Conservation (phyloP, 1,284 basidiomycete species). For the Irpex rosettiformis region DNA sequence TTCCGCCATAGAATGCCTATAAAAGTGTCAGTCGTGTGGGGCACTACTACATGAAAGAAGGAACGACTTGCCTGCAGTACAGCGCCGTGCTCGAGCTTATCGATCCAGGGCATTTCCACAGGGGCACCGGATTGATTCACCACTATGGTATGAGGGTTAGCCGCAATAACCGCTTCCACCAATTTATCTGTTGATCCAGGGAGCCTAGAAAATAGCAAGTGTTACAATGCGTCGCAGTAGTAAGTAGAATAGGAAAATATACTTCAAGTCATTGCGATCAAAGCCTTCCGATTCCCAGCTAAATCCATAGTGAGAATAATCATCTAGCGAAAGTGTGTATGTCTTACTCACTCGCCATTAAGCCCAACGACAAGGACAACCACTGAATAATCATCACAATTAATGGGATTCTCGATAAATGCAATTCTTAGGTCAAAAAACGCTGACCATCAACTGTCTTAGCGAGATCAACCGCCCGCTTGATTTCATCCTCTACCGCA, state of each 20-base stretch:
- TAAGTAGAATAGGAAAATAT: neutral
- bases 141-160: constrained; percentile 66
- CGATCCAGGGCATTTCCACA: constrained; percentile 68
- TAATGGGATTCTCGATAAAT: neutral
- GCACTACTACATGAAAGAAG: neutral
- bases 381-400: constrained; percentile 13
- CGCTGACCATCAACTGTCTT: constrained; percentile 49
- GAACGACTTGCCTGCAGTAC: constrained; percentile 29
- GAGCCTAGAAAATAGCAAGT: constrained; percentile 35
- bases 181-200: constrained; percentile 71
- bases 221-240: neutral
- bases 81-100: constrained; percentile 53
- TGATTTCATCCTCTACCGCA: constrained; percentile 47
- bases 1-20: constrained; percentile 79
- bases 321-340: neutral
- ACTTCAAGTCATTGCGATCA: constrained; percentile 45
- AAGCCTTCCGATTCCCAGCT: constrained; percentile 68
- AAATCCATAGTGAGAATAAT: neutral
- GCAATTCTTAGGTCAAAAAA: neutral
- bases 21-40: neutral
- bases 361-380: constrained; percentile 65
- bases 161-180: constrained; percentile 54
- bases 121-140: constrained; percentile 76
- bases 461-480: constrained; percentile 55
- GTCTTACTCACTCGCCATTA: constrained; percentile 45